Percentiles rank a stretch among this genome's conserved stretches.
Conservation (phyloP, 169 alveolate species). For the Plasmodium gonderi region DNA sequence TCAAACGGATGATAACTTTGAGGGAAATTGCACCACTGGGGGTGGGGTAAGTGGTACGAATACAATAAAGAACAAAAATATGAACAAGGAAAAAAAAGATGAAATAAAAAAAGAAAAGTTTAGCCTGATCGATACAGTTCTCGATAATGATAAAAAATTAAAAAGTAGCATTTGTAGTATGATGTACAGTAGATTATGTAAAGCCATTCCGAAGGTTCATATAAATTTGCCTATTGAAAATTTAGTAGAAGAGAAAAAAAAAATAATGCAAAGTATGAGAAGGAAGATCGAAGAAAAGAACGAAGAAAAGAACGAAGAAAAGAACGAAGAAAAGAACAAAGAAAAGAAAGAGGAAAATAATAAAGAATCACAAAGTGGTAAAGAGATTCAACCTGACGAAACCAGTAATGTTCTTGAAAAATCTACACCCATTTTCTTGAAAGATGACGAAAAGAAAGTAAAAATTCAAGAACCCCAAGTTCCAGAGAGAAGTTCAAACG, state of each 20-base stretch:
- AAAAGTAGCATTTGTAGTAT: slow-evolving; percentile 44
- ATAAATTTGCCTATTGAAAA: slow-evolving; percentile 62
- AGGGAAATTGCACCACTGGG: background rate
- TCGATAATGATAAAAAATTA: slow-evolving; percentile 60
- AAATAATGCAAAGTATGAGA: slow-evolving; percentile 42
- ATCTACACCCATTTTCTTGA: too few relatives aligned
- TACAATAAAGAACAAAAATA: background rate
- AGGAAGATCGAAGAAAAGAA: slow-evolving; percentile 30
- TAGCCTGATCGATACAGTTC: slow-evolving; percentile 36
- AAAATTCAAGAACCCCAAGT: background rate
- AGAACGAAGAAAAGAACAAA: background rate
- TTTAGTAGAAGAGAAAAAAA: slow-evolving; percentile 57
- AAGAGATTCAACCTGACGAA: too few relatives aligned
- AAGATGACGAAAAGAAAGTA: background rate
- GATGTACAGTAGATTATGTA: slow-evolving; percentile 62
- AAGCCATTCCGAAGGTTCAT: slow-evolving; percentile 64
- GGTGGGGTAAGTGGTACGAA: background rate
- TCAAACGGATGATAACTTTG: background rate
- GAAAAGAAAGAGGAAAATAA: background rate
- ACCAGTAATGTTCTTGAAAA: too few relatives aligned
- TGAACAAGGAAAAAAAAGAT: slow-evolving; percentile 17
- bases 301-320: background rate
- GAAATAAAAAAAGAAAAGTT: slow-evolving; percentile 1
- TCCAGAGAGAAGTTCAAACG: background rate
- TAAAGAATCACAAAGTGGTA: background rate